These are phyloP conservation scores for Ashbya aceris DNA, from an alignment of 1,139 yeast species.

Conservation along the genomic window DNA sequence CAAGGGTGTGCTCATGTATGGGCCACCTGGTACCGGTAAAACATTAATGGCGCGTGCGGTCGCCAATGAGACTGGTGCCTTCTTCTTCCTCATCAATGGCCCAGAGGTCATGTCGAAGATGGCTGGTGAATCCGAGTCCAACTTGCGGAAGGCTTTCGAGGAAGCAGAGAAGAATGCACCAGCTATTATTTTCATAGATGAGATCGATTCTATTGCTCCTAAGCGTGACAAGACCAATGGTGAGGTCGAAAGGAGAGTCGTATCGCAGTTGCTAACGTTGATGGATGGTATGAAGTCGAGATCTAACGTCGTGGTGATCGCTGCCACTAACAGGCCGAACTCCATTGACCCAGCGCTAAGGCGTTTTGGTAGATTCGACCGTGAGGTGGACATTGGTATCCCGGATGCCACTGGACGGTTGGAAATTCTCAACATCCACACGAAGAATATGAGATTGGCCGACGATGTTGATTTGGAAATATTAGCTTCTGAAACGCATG, in stretches of 20 bases:
- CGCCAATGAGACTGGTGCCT: constrained; percentile 98
- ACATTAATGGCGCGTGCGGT: constrained; percentile 99
- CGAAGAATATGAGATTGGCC: constrained; percentile 94
- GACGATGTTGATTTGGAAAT: constrained; percentile 94
- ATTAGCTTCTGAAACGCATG: constrained; percentile 87
- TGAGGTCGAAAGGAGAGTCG: constrained; percentile 97
- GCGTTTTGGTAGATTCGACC: constrained; percentile 97
- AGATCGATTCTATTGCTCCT: constrained; percentile 97
- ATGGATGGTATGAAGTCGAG: constrained; percentile 99
- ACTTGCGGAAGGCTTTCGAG: constrained; percentile 94
- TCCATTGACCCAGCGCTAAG: constrained; percentile 97
- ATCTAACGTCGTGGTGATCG: constrained; percentile 91
- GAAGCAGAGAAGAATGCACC: constrained; percentile 99
- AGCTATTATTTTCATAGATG: constrained; percentile 93
- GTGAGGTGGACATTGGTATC: constrained; percentile 98
- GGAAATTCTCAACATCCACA: constrained; percentile 86
- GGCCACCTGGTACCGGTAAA: constrained; percentile 99
- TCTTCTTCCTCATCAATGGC: constrained; percentile 94
- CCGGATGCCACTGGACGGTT: constrained; percentile 98
- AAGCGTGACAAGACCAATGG: constrained; percentile 99
- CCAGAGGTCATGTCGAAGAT: constrained; percentile 99
- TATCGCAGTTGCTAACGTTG: constrained; percentile 87
- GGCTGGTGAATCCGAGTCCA: constrained; percentile 99
- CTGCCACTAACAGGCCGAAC: constrained; percentile 95
- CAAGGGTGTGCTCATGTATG: constrained; percentile 92